Evolutionary conservation across 2,329 filamentous ascomycete genomes (phyloP).

Genomic region (Clarireedia homoeocarpa): DNA sequence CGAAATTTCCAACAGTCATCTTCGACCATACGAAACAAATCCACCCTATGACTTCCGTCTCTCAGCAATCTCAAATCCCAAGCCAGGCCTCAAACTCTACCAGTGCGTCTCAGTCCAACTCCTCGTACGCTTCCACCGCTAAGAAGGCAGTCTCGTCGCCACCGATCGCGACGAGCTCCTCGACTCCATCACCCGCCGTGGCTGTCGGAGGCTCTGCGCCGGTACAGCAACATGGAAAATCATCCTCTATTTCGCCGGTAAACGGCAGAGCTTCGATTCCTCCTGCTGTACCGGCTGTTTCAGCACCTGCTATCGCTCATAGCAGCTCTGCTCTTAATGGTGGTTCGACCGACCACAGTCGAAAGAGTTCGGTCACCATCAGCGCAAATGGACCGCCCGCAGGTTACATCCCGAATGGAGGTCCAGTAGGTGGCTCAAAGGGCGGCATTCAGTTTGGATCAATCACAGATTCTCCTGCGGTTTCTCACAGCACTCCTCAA

Average conservation of each 20-base stretch:
- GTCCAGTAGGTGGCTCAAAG: conserved; percentile 51
- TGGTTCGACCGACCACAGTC: conserved; percentile 60
- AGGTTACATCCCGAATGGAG: conserved; percentile 71
- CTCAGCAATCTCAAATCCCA: conserved; percentile 27
- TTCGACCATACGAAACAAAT: conserved; percentile 14
- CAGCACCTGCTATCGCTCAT: conserved; percentile 53
- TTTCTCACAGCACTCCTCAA: conserved; percentile 60
- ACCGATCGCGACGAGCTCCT: conserved; percentile 51
- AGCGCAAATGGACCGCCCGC: conserved; percentile 71
- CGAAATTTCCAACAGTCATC: conserved; percentile 12
- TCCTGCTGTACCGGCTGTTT: conserved; percentile 55
- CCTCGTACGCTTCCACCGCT: conserved; percentile 61
- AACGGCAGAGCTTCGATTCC: conserved; percentile 73
- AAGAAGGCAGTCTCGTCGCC: conserved; percentile 56
- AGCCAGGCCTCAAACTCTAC: conserved; percentile 47
- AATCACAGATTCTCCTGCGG: conserved; percentile 58
- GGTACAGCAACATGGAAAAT: conserved; percentile 52
- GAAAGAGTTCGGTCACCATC: conserved; percentile 89
- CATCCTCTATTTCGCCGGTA: conserved; percentile 66
- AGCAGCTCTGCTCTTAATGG: conserved; percentile 64
- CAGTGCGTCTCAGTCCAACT: conserved; percentile 45
- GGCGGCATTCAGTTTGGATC: conserved; percentile 75
- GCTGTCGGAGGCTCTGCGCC: conserved; percentile 47
- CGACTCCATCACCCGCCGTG: conserved; percentile 44
- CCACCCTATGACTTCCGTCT: conserved; percentile 31